Evolutionary conservation across 768 basidiomycete species (phyloP).

Genomic region (Termitomyces heimii): DNA sequence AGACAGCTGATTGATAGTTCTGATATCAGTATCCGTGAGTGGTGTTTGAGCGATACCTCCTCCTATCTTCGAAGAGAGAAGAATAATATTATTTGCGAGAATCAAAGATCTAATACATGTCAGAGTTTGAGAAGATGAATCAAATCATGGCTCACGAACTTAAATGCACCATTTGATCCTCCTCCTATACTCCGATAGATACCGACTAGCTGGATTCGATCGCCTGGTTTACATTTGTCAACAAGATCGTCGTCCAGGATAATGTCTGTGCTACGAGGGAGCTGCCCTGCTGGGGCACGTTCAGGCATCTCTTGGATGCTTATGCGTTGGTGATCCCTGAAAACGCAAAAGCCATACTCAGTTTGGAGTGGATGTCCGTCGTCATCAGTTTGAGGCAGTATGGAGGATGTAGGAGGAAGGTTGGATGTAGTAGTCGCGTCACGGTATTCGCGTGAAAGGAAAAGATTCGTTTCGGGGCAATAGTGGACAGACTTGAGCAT

Average conservation of each 20-base stretch:
- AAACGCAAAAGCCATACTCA: slow-evolving; percentile 89
- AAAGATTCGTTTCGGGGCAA: slow-evolving; percentile 79
- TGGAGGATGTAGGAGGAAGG: slow-evolving; percentile 76
- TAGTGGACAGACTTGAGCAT: slow-evolving; percentile 97
- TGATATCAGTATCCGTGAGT: slow-evolving; percentile 90
- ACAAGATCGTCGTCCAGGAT: slow-evolving; percentile 96
- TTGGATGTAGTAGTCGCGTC: slow-evolving; percentile 88
- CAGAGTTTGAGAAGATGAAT: slow-evolving; percentile 6
- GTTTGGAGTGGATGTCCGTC: slow-evolving; percentile 83
- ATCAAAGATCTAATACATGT: slow-evolving; percentile 68
- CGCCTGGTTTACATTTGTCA: slow-evolving; percentile 96
- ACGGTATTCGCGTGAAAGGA: slow-evolving; percentile 87
- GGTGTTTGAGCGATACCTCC: slow-evolving; percentile 92
- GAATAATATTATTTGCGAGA: slow-evolving; percentile 91
- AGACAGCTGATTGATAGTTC: slow-evolving; percentile 89
- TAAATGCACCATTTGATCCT: slow-evolving; percentile 89
- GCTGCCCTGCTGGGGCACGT: slow-evolving; percentile 93
- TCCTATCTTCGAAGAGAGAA: slow-evolving; percentile 91
- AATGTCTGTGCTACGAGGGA: slow-evolving; percentile 94
- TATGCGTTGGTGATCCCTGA: slow-evolving; percentile 95
- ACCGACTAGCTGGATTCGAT: slow-evolving; percentile 94
- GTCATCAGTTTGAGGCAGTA: slow-evolving; percentile 90
- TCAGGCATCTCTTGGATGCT: slow-evolving; percentile 99
- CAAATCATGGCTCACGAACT: slow-evolving; percentile 43
- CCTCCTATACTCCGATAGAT: slow-evolving; percentile 93